phyloP scores from a whole-genome alignment of 176 grass and related monocot species.

The Avena atlantica region DNA sequence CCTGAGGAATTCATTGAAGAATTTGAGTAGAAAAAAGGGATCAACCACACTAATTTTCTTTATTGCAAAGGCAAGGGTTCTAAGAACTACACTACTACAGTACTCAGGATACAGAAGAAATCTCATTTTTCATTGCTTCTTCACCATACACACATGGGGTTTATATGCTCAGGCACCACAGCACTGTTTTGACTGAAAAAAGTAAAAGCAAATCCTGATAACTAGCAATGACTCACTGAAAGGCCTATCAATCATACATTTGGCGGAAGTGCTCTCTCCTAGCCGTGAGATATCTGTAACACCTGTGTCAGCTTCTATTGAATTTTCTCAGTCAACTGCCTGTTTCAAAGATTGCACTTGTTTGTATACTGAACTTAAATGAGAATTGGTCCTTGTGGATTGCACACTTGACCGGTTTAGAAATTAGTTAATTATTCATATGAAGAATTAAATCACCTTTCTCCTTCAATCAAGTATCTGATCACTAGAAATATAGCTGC shows the following conservation, averaged over 20 bases:
- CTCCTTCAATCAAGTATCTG: not conserved
- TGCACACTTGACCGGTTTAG: not conserved
- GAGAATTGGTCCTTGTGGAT: not conserved
- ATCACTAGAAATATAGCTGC: not conserved
- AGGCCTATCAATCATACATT: not conserved
- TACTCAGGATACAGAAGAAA: not conserved
- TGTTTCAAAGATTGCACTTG: not conserved
- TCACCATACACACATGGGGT: not conserved
- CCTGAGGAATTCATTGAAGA: not conserved
- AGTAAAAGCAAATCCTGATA: not conserved
- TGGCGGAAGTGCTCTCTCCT: not conserved
- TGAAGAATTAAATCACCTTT: not conserved
- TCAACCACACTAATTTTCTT: not conserved
- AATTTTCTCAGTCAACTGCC: not conserved
- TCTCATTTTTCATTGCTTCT: not conserved
- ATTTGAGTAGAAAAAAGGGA: constrained; percentile 10
- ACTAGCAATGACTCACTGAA: not conserved
- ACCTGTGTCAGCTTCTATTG: not conserved
- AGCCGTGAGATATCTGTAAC: not conserved
- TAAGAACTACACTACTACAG: not conserved
- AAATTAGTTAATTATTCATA: not conserved
- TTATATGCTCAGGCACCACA: not conserved
- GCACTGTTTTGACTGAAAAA: constrained; percentile 10
- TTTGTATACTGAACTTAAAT: not conserved
- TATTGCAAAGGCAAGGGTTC: not conserved